Evolutionary conservation across 192 early-diverging fungal genomes (phyloP), one percentile per base, ranked within the genome.

Genomic region (Podila clonocystis): DNA sequence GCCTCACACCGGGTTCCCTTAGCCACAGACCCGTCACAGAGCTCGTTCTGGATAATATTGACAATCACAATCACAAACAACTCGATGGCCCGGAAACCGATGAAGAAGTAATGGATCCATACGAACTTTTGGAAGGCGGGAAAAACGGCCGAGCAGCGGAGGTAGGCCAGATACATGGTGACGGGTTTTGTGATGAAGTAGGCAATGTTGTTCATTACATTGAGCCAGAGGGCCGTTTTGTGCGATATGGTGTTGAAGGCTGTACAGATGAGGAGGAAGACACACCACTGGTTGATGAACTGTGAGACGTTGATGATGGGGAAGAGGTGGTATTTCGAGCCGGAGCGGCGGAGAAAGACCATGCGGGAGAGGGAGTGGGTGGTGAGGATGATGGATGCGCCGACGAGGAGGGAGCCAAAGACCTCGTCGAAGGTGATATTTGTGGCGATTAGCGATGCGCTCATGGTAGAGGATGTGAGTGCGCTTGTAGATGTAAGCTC

Each of bases 281-380:
- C 63, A 11, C 65, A 63, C 6, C 67, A 52, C 55, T 84, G 65
- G 48, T 84, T 84, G 48, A 84, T 60, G 34, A 78, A 76, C 48
- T 77, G 74, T 8, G 76, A n/a, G 52, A 74, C 19, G 50, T 84
- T 84, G 69, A 84, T 73, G 58, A 84, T 70, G 17, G 82, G 82
- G 31, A 84, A 84, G 58, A 84, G 82, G 63, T 73, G 38, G 30
- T 65, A 70, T 80, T 74, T 84, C 7, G 75, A 79, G 15, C 49
- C 82, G 6, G 70, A 24, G 5, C 74, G 64, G 0, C 72, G 67
- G 45, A 84, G 48, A 45, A 79, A 75, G 48, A 76, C 38, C 82
- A 84, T 84, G n/a, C 75, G 69, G 11, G 63, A 62, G 24, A 77
- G 68, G 2, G 82, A 84, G 38, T 84, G 74, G 4, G 29, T 73